These are phyloP conservation scores for Beverwykella pulmonaria DNA, from an alignment of 495 filamentous ascomycete genomes.

Conservation along the genomic window DNA sequence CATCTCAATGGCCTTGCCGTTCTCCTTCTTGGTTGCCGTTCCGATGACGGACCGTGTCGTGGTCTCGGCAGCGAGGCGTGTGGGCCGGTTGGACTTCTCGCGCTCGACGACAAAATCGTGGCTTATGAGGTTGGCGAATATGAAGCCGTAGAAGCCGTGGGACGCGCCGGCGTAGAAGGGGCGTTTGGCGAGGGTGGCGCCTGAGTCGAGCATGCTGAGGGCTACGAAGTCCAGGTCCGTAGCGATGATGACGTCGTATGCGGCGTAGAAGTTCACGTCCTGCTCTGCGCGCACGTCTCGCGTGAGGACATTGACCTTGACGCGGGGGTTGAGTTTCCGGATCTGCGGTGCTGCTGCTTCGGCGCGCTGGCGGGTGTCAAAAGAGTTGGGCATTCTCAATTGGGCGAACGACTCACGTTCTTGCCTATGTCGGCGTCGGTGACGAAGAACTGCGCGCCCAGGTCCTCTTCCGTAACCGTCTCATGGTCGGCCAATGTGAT, in stretches of 20 bases:
- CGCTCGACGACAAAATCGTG: conserved; percentile 89
- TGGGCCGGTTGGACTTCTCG: conserved; percentile 72
- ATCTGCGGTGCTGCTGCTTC: conserved; percentile 78
- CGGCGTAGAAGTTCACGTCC: conserved; percentile 68
- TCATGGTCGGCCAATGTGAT: conserved; percentile 87
- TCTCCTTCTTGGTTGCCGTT: conserved; percentile 71
- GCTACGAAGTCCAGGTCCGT: conserved; percentile 77
- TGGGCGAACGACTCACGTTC: conserved; percentile 57
- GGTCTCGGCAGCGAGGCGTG: conserved; percentile 67
- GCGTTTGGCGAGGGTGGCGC: conserved; percentile 70
- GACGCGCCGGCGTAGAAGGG: conserved; percentile 87
- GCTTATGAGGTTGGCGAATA: conserved; percentile 86
- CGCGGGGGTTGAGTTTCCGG: conserved; percentile 85
- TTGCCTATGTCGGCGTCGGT: conserved; percentile 71
- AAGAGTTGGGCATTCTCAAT: neutral
- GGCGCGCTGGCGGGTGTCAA: conserved; percentile 63
- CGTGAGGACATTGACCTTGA: conserved; percentile 71
- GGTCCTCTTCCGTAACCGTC: conserved; percentile 73
- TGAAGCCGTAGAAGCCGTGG: conserved; percentile 91
- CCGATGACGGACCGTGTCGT: conserved; percentile 74
- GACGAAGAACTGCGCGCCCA: conserved; percentile 88
- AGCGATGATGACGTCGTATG: conserved; percentile 88
- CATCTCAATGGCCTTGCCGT: conserved; percentile 73
- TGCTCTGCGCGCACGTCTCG: conserved; percentile 61
- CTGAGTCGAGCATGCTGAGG: conserved; percentile 77